Evolutionary conservation across 768 basidiomycete species (phyloP).

Genomic region (Russula vinacea): DNA sequence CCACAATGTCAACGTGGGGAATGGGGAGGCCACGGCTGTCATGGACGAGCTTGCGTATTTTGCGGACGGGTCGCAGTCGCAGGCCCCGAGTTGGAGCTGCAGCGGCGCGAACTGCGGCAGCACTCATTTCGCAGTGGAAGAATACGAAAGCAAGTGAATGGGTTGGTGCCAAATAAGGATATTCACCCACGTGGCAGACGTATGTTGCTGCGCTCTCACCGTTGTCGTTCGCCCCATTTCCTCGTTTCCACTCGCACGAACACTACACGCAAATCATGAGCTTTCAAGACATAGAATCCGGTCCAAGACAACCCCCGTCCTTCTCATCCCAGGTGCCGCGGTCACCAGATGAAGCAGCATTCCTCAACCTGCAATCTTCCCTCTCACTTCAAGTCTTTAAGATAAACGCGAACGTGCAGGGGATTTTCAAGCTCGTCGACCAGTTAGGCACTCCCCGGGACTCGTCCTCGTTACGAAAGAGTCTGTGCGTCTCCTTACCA

Average conservation of each 20-base stretch:
- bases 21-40: constrained; percentile 64
- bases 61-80: constrained; percentile 21
- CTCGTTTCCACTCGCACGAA: background rate
- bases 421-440: constrained; percentile 93
- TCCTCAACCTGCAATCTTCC: constrained; percentile 71
- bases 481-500: constrained; percentile 58
- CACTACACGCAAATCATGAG: constrained; percentile 41
- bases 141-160: no score
- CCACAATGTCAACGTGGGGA: constrained; percentile 61
- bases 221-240: no score
- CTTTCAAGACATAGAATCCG: constrained; percentile 51
- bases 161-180: constrained; percentile 2
- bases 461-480: constrained; percentile 73
- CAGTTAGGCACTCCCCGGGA: constrained; percentile 86
- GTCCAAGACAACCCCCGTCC: constrained; percentile 37
- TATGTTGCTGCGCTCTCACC: background rate
- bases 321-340: constrained; percentile 37
- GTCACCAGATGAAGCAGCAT: constrained; percentile 65
- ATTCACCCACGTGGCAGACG: constrained; percentile 8
- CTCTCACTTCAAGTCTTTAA: constrained; percentile 95
- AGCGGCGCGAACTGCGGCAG: constrained; percentile 5
- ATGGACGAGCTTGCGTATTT: constrained; percentile 38
- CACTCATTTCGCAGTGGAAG: background rate
- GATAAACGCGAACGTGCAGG: constrained; percentile 96
- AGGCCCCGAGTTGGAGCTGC: constrained; percentile 5